Percentiles rank a stretch among this genome's conserved stretches.
phyloP scores from a whole-genome alignment of 2,329 filamentous ascomycete species.

The Fusarium heterosporum region DNA sequence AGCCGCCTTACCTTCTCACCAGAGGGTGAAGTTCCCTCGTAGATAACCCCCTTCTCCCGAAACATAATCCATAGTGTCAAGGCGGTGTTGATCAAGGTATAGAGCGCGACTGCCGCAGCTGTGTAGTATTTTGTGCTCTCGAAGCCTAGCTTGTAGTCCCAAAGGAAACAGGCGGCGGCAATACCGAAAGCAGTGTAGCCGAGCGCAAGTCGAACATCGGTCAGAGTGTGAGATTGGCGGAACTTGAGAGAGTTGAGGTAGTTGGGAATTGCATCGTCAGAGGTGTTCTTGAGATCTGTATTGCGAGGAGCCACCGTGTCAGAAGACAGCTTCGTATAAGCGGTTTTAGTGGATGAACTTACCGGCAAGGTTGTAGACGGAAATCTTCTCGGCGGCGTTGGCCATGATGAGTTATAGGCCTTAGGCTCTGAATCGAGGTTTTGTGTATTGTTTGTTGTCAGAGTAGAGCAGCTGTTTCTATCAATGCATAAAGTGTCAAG shows the following conservation, averaged over 20 bases:
- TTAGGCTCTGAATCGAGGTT: slow-evolving; percentile 3
- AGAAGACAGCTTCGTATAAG: slow-evolving; percentile 28
- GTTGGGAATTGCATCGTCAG: slow-evolving; percentile 92
- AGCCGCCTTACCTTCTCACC: slow-evolving; percentile 74
- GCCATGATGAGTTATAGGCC: slow-evolving; percentile 48
- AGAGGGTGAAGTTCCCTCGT: slow-evolving; percentile 75
- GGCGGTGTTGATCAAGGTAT: slow-evolving; percentile 80
- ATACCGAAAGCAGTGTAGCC: slow-evolving; percentile 86
- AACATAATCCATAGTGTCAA: slow-evolving; percentile 87
- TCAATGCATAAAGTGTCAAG: slow-evolving; percentile 20
- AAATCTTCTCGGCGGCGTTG: slow-evolving; percentile 64
- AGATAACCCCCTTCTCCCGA: slow-evolving; percentile 85
- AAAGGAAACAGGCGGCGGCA: slow-evolving; percentile 85
- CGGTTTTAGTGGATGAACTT: slow-evolving; percentile 27
- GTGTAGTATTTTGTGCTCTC: slow-evolving; percentile 87
- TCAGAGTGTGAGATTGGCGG: slow-evolving; percentile 81
- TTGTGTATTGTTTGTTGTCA: slow-evolving; percentile 13
- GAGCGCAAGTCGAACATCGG: slow-evolving; percentile 83
- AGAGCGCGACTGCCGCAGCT: slow-evolving; percentile 79
- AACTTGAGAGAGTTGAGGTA: slow-evolving; percentile 93
- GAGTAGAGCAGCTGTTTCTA: slow-evolving; percentile 17
- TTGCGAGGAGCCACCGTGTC: slow-evolving; percentile 45
- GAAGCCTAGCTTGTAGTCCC: slow-evolving; percentile 93
- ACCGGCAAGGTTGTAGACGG: slow-evolving; percentile 76
- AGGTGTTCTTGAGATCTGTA: slow-evolving; percentile 93